Evolutionary conservation across 1,284 basidiomycete species (phyloP), one percentile per base, ranked within the genome.

Genomic region (Leccinum ponderosum): DNA sequence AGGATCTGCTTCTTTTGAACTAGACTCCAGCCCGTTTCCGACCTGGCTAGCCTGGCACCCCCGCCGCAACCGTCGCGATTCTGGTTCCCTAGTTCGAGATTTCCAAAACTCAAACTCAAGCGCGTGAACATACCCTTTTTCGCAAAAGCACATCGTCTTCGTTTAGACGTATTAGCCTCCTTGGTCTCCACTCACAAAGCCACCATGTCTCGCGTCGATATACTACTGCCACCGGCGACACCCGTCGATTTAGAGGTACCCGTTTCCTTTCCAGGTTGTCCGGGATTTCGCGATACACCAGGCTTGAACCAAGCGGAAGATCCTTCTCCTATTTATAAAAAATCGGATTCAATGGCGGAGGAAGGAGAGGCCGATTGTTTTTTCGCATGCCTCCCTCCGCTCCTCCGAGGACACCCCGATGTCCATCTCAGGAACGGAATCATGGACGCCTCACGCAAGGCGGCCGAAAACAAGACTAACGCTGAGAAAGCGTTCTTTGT

Each of bases 401-500:
- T 94, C 50, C 74, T 81, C 65, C 78, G 79, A 62, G 91, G 90
- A 20, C 87, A 89, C 66, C 81, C 87, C 53, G 87, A 90, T 59
- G 72, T 88, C 25, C 88, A 92, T 72, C 81, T 94, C 58, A 81
- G 89, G 58, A 83, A 85, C 62, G 89, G 90, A 14, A 84, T 94
- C 62, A 86, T 90, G 76, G 80, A 82, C 35, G 86, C 90, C 1
- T 78, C 81, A 11, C 77, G 77, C 55, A 77, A 82, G 27, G 77
- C 82, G 14, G 80, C 79, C 47, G 78, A 79, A 31, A 80, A 83
- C 62, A 81, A 83, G 64, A 80, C 81, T 20, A 87, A 95, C 69
- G 89, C 93, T 12, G 97, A 99, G 77, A 89, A 90, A 66, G 96
- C 97, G 1, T 98, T 98, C 76, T 98, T 97, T 70, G 95, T 98